Conservation (phyloP, 2,329 filamentous ascomycete species). For the Monosporascus sp. region DNA sequence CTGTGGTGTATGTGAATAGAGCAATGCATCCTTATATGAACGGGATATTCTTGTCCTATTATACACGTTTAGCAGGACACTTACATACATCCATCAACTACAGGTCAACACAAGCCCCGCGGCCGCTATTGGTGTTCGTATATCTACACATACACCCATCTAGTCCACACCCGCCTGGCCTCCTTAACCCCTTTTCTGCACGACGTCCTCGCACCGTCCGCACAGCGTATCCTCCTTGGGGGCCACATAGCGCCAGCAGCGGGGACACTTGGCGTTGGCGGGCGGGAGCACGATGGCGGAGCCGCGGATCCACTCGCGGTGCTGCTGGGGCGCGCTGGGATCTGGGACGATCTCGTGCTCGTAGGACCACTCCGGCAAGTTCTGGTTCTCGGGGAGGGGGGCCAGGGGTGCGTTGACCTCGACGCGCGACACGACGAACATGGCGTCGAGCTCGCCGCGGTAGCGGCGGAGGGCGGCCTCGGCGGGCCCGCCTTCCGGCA, state of each 20-base stretch:
- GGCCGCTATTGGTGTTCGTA: too few relatives aligned
- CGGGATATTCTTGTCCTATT: too few relatives aligned
- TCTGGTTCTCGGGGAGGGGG: conserved; percentile 14
- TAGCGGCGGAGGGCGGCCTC: conserved; percentile 33
- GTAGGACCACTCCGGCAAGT: conserved; percentile 34
- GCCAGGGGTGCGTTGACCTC: conserved; percentile 34
- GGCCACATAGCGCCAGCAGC: conserved; percentile 88
- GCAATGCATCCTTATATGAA: too few relatives aligned
- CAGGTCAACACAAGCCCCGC: too few relatives aligned
- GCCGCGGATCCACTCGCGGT: conserved; percentile 15
- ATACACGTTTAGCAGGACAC: too few relatives aligned
- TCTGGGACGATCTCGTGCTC: conserved; percentile 34
- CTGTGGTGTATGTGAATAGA: too few relatives aligned
- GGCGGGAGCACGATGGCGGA: conserved; percentile 45
- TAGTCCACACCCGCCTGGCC: background rate
- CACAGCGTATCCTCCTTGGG: conserved; percentile 63
- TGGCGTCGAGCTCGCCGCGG: conserved; percentile 48
- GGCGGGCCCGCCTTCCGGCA: conserved; percentile 32
- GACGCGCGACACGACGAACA: conserved; percentile 67
- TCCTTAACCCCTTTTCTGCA: conserved; percentile 27
- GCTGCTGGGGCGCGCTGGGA: too few relatives aligned
- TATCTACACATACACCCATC: background rate
- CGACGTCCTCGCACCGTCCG: conserved; percentile 63
- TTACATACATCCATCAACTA: too few relatives aligned
- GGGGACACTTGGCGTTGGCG: conserved; percentile 63